phyloP scores from a whole-genome alignment of 306 rosid genomes.

The Ormosia emarginata region DNA sequence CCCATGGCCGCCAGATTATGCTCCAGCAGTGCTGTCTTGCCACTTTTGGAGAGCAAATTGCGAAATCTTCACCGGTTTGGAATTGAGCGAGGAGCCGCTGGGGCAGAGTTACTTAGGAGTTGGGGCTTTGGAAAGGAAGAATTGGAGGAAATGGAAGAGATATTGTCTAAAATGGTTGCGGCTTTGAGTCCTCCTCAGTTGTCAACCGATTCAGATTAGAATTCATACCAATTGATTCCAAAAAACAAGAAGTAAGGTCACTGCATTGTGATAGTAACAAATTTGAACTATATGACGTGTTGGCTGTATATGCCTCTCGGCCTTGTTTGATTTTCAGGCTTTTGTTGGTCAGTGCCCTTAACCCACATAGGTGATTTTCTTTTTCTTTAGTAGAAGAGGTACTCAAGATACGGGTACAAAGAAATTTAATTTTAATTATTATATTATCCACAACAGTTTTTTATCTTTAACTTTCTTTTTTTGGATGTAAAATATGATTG shows the following conservation, averaged over 20 bases:
- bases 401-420: background rate
- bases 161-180: conserved; percentile 62
- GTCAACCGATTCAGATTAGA: conserved; percentile 81
- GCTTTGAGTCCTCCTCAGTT: conserved; percentile 50
- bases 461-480: no score
- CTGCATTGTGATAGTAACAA: background rate
- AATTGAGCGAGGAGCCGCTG: conserved; percentile 60
- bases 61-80: conserved; percentile 57
- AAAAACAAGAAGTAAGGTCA: background rate
- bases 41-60: conserved; percentile 65
- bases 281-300: background rate
- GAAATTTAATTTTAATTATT: no score
- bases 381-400: background rate
- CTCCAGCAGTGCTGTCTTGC: conserved; percentile 67
- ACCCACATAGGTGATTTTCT: background rate
- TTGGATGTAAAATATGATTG: no score
- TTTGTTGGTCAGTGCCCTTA: background rate
- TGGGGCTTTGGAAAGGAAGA: conserved; percentile 86
- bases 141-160: conserved; percentile 77
- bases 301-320: background rate
- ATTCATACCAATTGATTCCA: background rate
- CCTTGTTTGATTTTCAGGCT: background rate
- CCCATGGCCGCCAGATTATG: conserved; percentile 90
- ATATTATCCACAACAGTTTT: background rate
- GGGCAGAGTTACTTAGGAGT: conserved; percentile 55